Evolutionary conservation across 805 yeast species (phyloP).

Genomic region (Maudiozyma bulderi): DNA sequence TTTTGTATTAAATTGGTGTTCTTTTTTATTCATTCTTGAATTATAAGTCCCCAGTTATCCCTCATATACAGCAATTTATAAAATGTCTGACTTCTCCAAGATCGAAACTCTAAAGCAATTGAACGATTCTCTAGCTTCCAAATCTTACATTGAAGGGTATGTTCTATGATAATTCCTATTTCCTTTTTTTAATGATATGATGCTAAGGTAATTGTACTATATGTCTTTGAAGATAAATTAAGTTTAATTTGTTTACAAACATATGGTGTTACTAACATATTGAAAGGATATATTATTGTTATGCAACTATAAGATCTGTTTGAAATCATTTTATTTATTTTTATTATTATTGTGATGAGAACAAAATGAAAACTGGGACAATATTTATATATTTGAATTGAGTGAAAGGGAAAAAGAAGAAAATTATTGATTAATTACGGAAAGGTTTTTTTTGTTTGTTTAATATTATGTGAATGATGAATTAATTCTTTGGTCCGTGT

Average conservation of each 20-base stretch:
- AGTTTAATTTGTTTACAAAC: neutral
- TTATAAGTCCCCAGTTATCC: neutral
- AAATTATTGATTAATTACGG: too few species aligned
- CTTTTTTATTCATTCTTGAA: neutral
- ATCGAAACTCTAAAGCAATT: constrained; percentile 63
- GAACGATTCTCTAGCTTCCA: constrained; percentile 80
- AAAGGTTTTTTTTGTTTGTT: neutral
- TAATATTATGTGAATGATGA: constrained; percentile 11
- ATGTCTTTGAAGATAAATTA: neutral
- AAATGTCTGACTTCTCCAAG: constrained; percentile 75
- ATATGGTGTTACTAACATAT: too few species aligned
- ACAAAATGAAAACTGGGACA: too few species aligned
- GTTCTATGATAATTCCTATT: constrained; percentile 29
- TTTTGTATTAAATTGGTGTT: neutral
- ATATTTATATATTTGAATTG: too few species aligned
- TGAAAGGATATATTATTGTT: neutral
- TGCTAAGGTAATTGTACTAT: neutral
- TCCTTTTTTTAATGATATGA: neutral
- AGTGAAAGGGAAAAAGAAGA: too few species aligned
- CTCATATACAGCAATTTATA: constrained; percentile 36
- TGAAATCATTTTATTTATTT: neutral
- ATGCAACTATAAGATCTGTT: neutral
- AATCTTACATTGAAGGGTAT: constrained; percentile 94
- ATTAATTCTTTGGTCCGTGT: constrained; percentile 17
- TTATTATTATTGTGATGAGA: neutral